phyloP scores from a whole-genome alignment of 345 rosid genomes.

The Draba incana region DNA sequence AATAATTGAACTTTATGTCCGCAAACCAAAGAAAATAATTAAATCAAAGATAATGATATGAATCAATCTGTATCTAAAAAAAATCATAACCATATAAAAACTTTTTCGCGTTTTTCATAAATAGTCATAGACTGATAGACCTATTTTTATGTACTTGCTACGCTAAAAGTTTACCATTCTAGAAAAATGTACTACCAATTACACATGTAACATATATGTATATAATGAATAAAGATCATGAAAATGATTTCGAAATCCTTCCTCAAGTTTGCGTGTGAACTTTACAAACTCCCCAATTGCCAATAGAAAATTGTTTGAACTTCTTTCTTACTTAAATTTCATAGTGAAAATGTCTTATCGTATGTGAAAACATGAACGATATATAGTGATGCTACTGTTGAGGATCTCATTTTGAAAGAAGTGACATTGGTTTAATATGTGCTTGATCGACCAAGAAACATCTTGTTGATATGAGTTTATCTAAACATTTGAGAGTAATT shows the following conservation, averaged over 20 bases:
- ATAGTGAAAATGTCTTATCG: not conserved
- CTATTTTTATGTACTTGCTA: not conserved
- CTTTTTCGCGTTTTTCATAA: not conserved
- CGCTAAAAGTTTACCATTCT: no score
- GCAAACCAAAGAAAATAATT: slow-evolving; percentile 13
- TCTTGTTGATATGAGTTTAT: no score
- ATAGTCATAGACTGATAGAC: not conserved
- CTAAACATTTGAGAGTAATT: no score
- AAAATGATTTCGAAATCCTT: not conserved
- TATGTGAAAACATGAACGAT: not conserved
- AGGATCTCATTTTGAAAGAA: no score
- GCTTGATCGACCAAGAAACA: no score
- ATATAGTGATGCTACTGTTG: not conserved
- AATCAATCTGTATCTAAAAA: not conserved
- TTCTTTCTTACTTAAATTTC: not conserved
- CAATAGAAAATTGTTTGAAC: not conserved
- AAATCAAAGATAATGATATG: not conserved
- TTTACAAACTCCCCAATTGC: not conserved
- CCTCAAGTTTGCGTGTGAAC: not conserved
- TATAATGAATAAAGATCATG: not conserved
- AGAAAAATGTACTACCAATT: not conserved
- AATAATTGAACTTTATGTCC: slow-evolving; percentile 32
- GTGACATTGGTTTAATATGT: no score
- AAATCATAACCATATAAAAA: not conserved
- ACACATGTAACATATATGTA: not conserved